A percentile compares a stretch with the other conserved stretches of the same genome.
Evolutionary conservation across 2,329 filamentous ascomycete genomes (phyloP).

Genomic region (Sclerotinia minor): DNA sequence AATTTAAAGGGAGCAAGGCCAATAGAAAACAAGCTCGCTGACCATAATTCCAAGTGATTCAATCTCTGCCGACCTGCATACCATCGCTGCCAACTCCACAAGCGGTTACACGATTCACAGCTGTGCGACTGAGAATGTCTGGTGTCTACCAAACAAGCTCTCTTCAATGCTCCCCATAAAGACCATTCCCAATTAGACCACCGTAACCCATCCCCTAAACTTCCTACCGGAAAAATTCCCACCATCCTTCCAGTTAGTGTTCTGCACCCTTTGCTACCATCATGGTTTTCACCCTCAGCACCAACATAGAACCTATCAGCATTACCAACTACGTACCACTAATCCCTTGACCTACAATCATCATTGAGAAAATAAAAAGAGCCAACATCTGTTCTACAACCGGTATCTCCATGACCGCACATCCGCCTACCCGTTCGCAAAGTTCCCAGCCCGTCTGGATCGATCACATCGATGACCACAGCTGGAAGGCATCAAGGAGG

Average conservation of each 20-base stretch:
- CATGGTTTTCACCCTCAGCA: background rate
- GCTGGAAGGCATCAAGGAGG: too few relatives aligned
- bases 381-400: background rate
- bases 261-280: background rate
- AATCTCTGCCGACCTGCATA: too few relatives aligned
- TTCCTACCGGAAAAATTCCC: too few relatives aligned
- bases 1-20: background rate
- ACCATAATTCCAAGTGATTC: too few relatives aligned
- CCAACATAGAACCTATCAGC: background rate
- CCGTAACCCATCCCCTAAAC: background rate
- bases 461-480: background rate
- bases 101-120: constrained; percentile 1
- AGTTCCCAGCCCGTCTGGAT: background rate
- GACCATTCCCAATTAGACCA: background rate
- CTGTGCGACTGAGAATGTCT: background rate
- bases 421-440: background rate
- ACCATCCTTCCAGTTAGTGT: background rate
- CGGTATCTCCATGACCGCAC: background rate
- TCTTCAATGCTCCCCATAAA: background rate
- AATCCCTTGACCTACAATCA: background rate
- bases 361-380: background rate
- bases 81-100: background rate
- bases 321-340: background rate
- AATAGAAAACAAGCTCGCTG: background rate
- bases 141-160: background rate